phyloP scores from a whole-genome alignment of 176 grass and related monocot species.

The Musa schizocarpa region DNA sequence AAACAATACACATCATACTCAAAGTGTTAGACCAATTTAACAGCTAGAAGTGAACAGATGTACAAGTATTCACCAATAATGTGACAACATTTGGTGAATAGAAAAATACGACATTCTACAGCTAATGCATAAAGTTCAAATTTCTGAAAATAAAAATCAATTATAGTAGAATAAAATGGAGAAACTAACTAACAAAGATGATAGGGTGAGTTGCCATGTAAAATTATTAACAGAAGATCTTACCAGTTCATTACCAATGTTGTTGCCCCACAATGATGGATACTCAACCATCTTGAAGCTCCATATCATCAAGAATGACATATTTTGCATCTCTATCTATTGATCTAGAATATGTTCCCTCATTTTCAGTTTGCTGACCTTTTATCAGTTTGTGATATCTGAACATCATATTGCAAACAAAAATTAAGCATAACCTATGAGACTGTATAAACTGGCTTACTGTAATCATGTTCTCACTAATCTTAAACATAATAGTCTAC shows the following conservation, averaged over 20 bases:
- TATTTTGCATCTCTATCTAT: conserved; percentile 55
- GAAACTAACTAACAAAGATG: background rate
- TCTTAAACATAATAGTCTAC: too few relatives aligned
- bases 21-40: too few relatives aligned
- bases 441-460: background rate
- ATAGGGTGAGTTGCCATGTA: background rate
- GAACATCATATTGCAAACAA: conserved; percentile 22
- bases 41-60: too few relatives aligned
- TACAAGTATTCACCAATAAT: too few relatives aligned
- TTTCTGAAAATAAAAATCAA: background rate
- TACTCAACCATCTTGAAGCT: conserved; percentile 46
- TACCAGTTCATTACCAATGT: conserved; percentile 15
- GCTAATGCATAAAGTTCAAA: background rate
- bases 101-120: too few relatives aligned
- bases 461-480: background rate
- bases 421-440: conserved; percentile 14
- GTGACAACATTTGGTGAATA: too few relatives aligned
- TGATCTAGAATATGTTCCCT: conserved; percentile 27
- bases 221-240: background rate
- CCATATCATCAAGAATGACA: conserved; percentile 66
- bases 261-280: conserved; percentile 12
- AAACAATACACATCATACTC: too few relatives aligned
- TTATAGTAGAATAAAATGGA: background rate
- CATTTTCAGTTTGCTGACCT: conserved; percentile 30
- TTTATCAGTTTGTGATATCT: conserved; percentile 79